phyloP scores from a whole-genome alignment of 1,284 basidiomycete species.

The Apiotrichum gracile region DNA sequence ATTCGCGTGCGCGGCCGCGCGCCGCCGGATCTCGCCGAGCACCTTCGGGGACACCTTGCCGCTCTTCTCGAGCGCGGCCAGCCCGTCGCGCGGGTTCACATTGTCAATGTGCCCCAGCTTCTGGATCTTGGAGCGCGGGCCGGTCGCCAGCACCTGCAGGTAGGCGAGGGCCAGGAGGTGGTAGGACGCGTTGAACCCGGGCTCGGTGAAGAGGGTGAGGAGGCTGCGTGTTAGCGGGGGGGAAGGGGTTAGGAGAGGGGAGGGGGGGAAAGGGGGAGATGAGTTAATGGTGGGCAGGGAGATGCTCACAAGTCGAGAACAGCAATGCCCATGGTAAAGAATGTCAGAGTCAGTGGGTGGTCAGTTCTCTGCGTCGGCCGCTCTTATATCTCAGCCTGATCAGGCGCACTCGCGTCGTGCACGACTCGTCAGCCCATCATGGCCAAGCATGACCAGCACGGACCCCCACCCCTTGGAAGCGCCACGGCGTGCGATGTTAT shows the following conservation, averaged over 20 bases:
- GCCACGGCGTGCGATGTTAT: too few species aligned
- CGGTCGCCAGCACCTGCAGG: constrained; percentile 23
- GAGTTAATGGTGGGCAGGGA: too few species aligned
- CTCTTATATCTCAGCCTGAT: too few species aligned
- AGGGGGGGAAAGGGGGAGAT: too few species aligned
- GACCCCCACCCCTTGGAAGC: too few species aligned
- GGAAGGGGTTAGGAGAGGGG: neutral
- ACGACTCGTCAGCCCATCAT: too few species aligned
- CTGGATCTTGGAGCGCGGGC: constrained; percentile 18
- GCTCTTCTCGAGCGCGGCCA: constrained; percentile 25
- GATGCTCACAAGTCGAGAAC: too few species aligned
- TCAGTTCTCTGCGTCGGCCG: too few species aligned
- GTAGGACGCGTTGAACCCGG: constrained; percentile 31
- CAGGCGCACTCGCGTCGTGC: too few species aligned
- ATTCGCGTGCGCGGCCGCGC: constrained; percentile 34
- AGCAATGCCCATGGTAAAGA: too few species aligned
- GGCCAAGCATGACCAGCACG: too few species aligned
- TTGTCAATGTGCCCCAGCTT: constrained; percentile 28
- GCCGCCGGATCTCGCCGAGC: constrained; percentile 26
- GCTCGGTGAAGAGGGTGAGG: neutral
- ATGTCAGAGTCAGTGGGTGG: too few species aligned
- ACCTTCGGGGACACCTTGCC: constrained; percentile 24
- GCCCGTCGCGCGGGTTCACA: constrained; percentile 23
- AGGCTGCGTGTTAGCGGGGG: neutral
- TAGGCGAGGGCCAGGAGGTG: constrained; percentile 29